Base-by-base conservation (phyloP, 2,329 filamentous ascomycete genomes). In the Myrmaecium sp. region DNA sequence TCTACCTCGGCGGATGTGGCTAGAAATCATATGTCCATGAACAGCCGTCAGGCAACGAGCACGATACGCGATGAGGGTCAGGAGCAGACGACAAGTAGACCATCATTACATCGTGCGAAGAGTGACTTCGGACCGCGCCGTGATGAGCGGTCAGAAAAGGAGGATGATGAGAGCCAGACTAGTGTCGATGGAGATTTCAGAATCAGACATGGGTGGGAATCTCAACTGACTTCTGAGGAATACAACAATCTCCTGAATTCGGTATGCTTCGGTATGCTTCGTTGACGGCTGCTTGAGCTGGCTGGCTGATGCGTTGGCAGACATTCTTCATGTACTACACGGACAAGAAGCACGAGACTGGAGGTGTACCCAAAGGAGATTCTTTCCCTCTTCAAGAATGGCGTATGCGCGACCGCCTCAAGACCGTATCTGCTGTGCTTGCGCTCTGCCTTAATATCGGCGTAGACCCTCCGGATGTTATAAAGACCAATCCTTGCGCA, bases 311-410 rank as follows among this genome's bases (percentile, higher is more conserved):
- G 11, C 33, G 17, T 13, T 22, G 4, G 29, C 52, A 93, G 78
- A 91, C 82, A 39, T 98, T 92, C 71, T 95, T 93, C 60, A 95
- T 95, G 86, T 98, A 98, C 56, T 98, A 80, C 53, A 94, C 86
- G 36, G 89, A 98, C 54, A 95, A 95, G 54, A 76, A 86, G 28
- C 89, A 98, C 54, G 89, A 95, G 49, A 89, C 82, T 13, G 86
- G 82, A 18, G 89, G 83, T 13, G 82, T 84, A 38, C 81, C 83
- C 10, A 81, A 83, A 46, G 55, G 58, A 31, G 57, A 60, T 12
- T 57, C 57, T 30, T 54, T 51, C 31, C 66, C 70, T 27, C 65
- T 92, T 5, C 79, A 92, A 47, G 89, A 95, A 49, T 98, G 89
- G 89, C 77, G 89, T 31, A 94, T 95, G 79, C 75, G 83, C 39